phyloP scores from a whole-genome alignment of 805 yeast species.

The Ogataea pini region DNA sequence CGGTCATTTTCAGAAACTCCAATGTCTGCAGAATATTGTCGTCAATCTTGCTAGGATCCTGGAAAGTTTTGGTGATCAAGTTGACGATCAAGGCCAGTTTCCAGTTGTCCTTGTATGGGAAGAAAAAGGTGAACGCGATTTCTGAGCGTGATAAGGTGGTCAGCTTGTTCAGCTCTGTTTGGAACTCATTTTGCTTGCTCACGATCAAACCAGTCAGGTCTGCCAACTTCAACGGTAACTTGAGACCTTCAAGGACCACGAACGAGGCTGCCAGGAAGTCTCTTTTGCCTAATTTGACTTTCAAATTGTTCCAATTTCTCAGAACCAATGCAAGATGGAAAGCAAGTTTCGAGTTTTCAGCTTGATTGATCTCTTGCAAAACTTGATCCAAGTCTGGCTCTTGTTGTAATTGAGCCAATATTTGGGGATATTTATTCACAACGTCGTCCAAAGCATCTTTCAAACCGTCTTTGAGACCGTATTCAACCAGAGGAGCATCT shows the following conservation, averaged over 20 bases:
- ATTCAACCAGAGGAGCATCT: conserved; percentile 1
- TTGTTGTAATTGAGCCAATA: conserved; percentile 21
- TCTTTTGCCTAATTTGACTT: conserved; percentile 32
- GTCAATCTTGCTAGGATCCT: conserved; percentile 17
- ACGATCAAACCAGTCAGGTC: conserved; percentile 51
- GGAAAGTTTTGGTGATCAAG: conserved; percentile 22
- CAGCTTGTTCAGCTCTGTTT: conserved; percentile 29
- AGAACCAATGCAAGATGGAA: conserved; percentile 54
- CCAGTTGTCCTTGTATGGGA: conserved; percentile 55
- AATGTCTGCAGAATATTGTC: conserved; percentile 34
- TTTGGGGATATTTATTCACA: conserved; percentile 18
- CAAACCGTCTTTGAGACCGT: conserved; percentile 18
- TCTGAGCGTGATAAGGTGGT: conserved; percentile 49
- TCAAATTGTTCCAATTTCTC: conserved; percentile 46
- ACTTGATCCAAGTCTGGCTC: conserved; percentile 4
- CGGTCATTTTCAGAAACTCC: conserved; percentile 36
- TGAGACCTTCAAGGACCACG: conserved; percentile 68
- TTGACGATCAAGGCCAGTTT: conserved; percentile 37
- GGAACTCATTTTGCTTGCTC: conserved; percentile 32
- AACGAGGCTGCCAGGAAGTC: conserved; percentile 44
- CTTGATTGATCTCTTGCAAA: conserved; percentile 25
- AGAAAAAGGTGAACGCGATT: conserved; percentile 56
- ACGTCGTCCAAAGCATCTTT: conserved; percentile 22
- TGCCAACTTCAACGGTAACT: conserved; percentile 58
- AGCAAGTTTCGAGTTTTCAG: conserved; percentile 25